phyloP scores from a whole-genome alignment of 1,284 basidiomycete genomes.

The Fomes fomentarius region DNA sequence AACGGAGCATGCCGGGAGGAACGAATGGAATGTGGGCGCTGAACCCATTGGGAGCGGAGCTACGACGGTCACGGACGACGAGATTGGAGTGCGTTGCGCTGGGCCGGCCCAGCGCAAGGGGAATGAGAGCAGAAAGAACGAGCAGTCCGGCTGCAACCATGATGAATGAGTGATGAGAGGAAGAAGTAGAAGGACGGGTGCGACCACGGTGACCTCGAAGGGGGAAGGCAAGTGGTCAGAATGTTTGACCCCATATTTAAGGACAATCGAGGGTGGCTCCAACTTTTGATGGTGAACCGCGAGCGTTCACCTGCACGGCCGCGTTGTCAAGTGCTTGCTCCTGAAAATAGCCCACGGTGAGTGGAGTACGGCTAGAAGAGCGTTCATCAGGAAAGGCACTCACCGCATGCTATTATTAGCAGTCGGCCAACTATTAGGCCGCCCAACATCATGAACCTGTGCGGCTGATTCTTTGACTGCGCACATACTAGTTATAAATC shows the following conservation, averaged over 20 bases:
- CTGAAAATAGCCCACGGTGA: constrained; percentile 1
- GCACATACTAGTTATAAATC: too few species aligned
- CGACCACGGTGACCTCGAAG: constrained; percentile 18
- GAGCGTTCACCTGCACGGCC: not conserved
- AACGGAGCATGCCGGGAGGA: constrained; percentile 20
- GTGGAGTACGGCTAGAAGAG: not conserved
- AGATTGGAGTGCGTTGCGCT: constrained; percentile 17
- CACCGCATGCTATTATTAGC: not conserved
- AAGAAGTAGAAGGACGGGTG: constrained; percentile 7
- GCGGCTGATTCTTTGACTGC: too few species aligned
- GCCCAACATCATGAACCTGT: too few species aligned
- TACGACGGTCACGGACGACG: constrained; percentile 21
- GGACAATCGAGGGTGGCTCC: not conserved
- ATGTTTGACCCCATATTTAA: not conserved
- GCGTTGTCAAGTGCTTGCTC: constrained; percentile 4
- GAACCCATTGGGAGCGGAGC: constrained; percentile 21
- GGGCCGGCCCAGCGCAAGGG: constrained; percentile 28
- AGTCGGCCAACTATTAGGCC: too few species aligned
- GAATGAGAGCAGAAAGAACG: constrained; percentile 22
- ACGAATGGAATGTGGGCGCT: constrained; percentile 9
- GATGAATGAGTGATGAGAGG: constrained; percentile 14
- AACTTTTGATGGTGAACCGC: not conserved
- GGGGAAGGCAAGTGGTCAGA: not conserved
- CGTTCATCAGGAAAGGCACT: not conserved
- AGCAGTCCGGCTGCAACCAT: constrained; percentile 31